Percentiles rank a stretch among this genome's conserved stretches.
phyloP scores from a whole-genome alignment of 306 rosid species.

The Amphicarpaea edgeworthii region DNA sequence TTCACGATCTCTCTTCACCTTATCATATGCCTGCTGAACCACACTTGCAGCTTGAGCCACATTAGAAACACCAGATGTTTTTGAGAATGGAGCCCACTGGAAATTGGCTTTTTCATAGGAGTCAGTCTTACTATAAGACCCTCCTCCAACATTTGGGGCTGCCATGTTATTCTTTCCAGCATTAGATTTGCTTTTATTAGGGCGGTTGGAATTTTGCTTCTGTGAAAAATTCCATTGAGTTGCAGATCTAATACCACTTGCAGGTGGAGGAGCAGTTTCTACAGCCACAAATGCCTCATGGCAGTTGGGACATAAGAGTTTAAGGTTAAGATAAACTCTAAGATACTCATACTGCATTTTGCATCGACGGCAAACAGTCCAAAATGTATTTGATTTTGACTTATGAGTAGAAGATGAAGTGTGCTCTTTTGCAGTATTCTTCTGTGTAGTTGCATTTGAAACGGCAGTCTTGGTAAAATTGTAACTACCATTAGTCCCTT shows the following conservation, averaged over 20 bases:
- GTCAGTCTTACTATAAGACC: constrained; percentile 46
- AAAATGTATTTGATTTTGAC: constrained; percentile 73
- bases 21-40: constrained; percentile 92
- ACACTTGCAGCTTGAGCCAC: constrained; percentile 88
- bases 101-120: constrained; percentile 55
- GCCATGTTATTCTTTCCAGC: constrained; percentile 54
- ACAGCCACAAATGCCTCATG: constrained; percentile 80
- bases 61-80: constrained; percentile 67
- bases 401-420: constrained; percentile 66
- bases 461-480: constrained; percentile 64
- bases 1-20: constrained; percentile 92
- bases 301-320: constrained; percentile 94
- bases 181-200: constrained; percentile 51
- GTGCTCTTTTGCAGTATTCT: constrained; percentile 58
- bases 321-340: constrained; percentile 83
- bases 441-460: constrained; percentile 60
- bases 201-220: constrained; percentile 49
- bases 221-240: constrained; percentile 63
- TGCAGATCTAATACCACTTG: constrained; percentile 68
- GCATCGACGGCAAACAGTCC: constrained; percentile 91
- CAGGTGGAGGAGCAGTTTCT: constrained; percentile 82
- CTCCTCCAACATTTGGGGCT: constrained; percentile 58
- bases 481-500: constrained; percentile 63
- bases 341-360: constrained; percentile 98
- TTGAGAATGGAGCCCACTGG: constrained; percentile 85